Conservation (phyloP, 176 grass and related monocot species). For the Zea luxurians region DNA sequence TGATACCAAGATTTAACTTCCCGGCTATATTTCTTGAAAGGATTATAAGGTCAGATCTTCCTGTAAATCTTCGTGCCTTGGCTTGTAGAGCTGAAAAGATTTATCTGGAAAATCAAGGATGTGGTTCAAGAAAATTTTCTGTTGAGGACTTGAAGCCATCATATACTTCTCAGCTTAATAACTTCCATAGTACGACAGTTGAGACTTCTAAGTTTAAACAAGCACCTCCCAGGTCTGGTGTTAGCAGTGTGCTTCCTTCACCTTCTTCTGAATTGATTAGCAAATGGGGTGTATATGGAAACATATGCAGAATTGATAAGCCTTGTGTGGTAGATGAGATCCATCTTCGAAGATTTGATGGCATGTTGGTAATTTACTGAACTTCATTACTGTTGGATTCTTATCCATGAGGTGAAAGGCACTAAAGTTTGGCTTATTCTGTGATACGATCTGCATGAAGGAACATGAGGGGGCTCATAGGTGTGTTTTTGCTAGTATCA, state of each 20-base stretch:
- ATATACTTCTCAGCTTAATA: constrained; percentile 35
- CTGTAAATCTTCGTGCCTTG: constrained; percentile 80
- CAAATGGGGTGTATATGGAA: constrained; percentile 97
- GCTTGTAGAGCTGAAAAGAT: constrained; percentile 72
- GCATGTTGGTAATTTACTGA: constrained; percentile 68
- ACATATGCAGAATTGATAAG: constrained; percentile 76
- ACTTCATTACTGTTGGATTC: constrained; percentile 11
- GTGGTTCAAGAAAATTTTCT: constrained; percentile 39
- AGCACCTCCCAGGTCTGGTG: constrained; percentile 33
- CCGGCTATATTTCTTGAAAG: constrained; percentile 95
- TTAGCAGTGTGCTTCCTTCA: constrained; percentile 43
- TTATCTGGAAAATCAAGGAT: constrained; percentile 59
- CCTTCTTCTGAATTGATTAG: constrained; percentile 47
- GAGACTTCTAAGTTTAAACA: constrained; percentile 53
- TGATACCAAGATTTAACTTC: constrained; percentile 91
- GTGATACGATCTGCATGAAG: constrained; percentile 55
- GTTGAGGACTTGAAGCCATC: constrained; percentile 28
- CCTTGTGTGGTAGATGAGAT: constrained; percentile 90
- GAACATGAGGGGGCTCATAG: constrained; percentile 90
- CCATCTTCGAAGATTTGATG: constrained; percentile 96
- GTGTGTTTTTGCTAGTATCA: constrained; percentile 95
- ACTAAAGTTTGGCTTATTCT: constrained; percentile 38
- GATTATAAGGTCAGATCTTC: constrained; percentile 92
- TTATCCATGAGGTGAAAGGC: constrained; percentile 18
- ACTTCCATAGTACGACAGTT: constrained; percentile 19